A percentile compares a stretch with the other conserved stretches of the same genome.
Evolutionary conservation across 768 basidiomycete genomes (phyloP).

Genomic region (Tricholoma sp.): DNA sequence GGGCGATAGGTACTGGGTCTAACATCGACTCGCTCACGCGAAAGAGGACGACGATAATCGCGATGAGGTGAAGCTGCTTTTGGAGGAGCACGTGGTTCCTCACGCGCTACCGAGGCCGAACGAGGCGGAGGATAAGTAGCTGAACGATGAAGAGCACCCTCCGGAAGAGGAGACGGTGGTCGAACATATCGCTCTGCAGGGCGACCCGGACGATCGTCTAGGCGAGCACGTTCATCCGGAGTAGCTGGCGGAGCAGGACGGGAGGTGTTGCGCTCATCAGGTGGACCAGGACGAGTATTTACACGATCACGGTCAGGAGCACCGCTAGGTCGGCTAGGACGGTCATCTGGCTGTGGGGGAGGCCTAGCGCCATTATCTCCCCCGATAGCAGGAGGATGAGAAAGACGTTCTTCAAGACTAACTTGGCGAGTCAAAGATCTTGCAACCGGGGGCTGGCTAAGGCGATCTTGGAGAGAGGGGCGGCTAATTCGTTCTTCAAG

Average conservation of each 20-base stretch:
- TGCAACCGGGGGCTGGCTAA: slow-evolving; percentile 24
- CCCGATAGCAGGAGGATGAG: slow-evolving; percentile 22
- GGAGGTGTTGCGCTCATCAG: slow-evolving; percentile 9
- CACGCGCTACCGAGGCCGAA: slow-evolving; percentile 24
- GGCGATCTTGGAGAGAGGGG: slow-evolving; percentile 31
- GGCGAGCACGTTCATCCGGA: slow-evolving; percentile 16
- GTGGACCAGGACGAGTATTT: slow-evolving; percentile 12
- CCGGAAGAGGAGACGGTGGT: slow-evolving; percentile 8
- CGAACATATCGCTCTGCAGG: slow-evolving; percentile 12
- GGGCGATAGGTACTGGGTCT: slow-evolving; percentile 29
- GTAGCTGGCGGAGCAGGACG: slow-evolving; percentile 9
- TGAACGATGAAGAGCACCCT: slow-evolving; percentile 8
- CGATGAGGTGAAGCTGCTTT: slow-evolving; percentile 25
- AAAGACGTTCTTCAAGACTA: slow-evolving; percentile 38
- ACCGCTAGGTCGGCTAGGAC: slow-evolving; percentile 8
- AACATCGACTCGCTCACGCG: slow-evolving; percentile 27
- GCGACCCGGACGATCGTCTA: slow-evolving; percentile 18
- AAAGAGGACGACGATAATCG: slow-evolving; percentile 23
- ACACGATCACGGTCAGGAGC: slow-evolving; percentile 13
- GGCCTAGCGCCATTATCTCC: slow-evolving; percentile 15
- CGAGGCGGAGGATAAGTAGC: slow-evolving; percentile 13
- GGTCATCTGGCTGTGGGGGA: slow-evolving; percentile 10
- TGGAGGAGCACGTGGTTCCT: slow-evolving; percentile 23
- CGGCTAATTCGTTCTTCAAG: slow-evolving; percentile 37
- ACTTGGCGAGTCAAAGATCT: slow-evolving; percentile 20